phyloP scores from a whole-genome alignment of 805 yeast genomes.

The Brettanomyces sp. region DNA sequence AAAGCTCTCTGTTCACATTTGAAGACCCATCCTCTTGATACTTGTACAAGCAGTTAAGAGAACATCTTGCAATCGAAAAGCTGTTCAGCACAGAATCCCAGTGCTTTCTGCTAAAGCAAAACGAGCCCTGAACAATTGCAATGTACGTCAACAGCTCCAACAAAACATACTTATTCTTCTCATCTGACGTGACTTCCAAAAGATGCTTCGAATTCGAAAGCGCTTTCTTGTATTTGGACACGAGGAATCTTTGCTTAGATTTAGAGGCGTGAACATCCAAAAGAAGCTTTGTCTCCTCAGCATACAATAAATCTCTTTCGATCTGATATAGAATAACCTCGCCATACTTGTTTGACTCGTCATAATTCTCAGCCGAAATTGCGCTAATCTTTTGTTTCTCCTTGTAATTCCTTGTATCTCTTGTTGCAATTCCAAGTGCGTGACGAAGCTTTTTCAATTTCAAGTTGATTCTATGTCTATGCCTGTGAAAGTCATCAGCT shows the following conservation, averaged over 20 bases:
- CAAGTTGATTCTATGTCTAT: slow-evolving; percentile 54
- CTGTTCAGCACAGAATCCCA: slow-evolving; percentile 46
- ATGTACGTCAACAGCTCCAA: slow-evolving; percentile 30
- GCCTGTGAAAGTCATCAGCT: slow-evolving; percentile 59
- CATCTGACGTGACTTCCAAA: slow-evolving; percentile 30
- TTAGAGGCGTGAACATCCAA: slow-evolving; percentile 44
- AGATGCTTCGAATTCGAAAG: slow-evolving; percentile 35
- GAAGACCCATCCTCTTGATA: slow-evolving; percentile 12
- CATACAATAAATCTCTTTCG: slow-evolving; percentile 68
- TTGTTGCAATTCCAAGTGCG: slow-evolving; percentile 50
- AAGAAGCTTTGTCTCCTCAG: slow-evolving; percentile 50
- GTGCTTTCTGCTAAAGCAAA: slow-evolving; percentile 40
- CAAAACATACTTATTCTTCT: slow-evolving; percentile 23
- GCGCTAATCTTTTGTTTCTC: slow-evolving; percentile 37
- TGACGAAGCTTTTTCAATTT: slow-evolving; percentile 57
- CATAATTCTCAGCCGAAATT: slow-evolving; percentile 41
- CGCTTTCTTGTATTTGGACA: slow-evolving; percentile 63
- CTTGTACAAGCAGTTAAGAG: slow-evolving; percentile 43
- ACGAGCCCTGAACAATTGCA: slow-evolving; percentile 26
- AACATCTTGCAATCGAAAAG: slow-evolving; percentile 53
- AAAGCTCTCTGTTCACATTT: slow-evolving; percentile 27
- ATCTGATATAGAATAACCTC: slow-evolving; percentile 53
- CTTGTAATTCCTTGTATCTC: slow-evolving; percentile 56
- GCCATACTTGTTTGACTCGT: slow-evolving; percentile 42
- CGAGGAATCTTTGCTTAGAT: slow-evolving; percentile 40